phyloP scores from a whole-genome alignment of 83 land plant genomes.

The Diphasiastrum complanatum region DNA sequence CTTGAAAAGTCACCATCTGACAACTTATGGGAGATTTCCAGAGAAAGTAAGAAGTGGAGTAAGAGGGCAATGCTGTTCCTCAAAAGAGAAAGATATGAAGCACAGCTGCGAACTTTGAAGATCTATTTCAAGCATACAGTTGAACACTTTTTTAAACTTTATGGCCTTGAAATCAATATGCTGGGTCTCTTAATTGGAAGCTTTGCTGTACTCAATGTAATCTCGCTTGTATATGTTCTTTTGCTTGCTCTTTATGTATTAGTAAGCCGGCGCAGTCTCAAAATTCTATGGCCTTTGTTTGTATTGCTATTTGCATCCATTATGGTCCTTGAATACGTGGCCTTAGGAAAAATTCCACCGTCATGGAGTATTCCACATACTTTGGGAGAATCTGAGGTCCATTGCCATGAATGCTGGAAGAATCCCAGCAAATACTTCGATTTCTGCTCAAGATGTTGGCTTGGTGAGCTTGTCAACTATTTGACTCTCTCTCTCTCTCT shows the following conservation, averaged over 20 bases:
- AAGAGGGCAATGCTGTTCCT: conserved; percentile 51
- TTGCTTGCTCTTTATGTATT: conserved; percentile 66
- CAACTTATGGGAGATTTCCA: conserved; percentile 36
- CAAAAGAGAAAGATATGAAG: conserved; percentile 78
- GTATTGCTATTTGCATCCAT: conserved; percentile 65
- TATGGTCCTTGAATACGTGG: conserved; percentile 70
- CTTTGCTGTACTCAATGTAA: conserved; percentile 72
- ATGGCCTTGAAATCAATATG: conserved; percentile 94
- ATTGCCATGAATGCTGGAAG: conserved; percentile 86
- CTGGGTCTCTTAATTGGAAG: conserved; percentile 72
- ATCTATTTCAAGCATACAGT: conserved; percentile 54
- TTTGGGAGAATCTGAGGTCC: conserved; percentile 19
- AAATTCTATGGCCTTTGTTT: conserved; percentile 74
- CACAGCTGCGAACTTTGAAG: conserved; percentile 62
- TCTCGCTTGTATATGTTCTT: conserved; percentile 72
- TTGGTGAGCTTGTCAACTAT: conserved; percentile 47
- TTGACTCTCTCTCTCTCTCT: background rate
- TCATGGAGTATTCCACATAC: conserved; percentile 26
- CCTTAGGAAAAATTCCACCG: conserved; percentile 47
- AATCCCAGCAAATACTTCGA: conserved; percentile 38
- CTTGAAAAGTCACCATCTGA: too few species aligned
- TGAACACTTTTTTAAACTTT: conserved; percentile 74
- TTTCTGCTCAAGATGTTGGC: conserved; percentile 86
- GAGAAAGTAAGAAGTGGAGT: conserved; percentile 68
- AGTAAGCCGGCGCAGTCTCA: conserved; percentile 41